Base-by-base conservation (phyloP, 495 filamentous ascomycete genomes). In the Massariosphaeria phaeospora region DNA sequence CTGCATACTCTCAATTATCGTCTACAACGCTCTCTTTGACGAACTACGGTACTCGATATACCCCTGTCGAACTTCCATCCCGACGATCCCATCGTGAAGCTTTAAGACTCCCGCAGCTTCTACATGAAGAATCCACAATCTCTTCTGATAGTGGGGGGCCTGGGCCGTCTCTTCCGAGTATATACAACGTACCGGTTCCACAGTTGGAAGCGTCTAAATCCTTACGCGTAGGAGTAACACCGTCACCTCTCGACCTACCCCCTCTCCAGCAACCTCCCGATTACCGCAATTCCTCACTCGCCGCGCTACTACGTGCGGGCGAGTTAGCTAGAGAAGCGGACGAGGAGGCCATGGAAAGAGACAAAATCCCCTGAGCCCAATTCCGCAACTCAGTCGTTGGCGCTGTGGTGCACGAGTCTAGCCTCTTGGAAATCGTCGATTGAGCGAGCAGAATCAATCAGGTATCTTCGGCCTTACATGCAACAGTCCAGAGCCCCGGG, bases 61-160 rank as follows among this genome's bases (percentile, higher is more conserved):
- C 18, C 7, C 36, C 55, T 18, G 23, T 51, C 17, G 60, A 63
- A 2, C 48, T 59, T 7, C 50, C 55, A 5, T 61, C 62, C 25
- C 27, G 62, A 12, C 30, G 58, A 20, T 35, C 62, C 1, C 36
- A 31, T 20, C 27, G 59, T 21, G 49, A 59, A n/a, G 24, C 46
- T 2, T 27, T 47, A 20, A 43, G 38, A 20, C 46, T 62, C 2
- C 64, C 64, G 13, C 53, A 53, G 12, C 47, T 67, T 23, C 49
- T 50, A 8, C 64, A 60, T 33, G 61, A 67, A 36, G 64, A 62
- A 24, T 64, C 64, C 21, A 67, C 62, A 1, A 10, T 64, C 4
- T 67, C 64, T n/a, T 67, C 64, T 10, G 46, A 57, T 11, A 48
- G 55, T 20, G 50, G 58, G 11, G 44, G 23, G 39, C 53, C 33